Conservation (phyloP, 1,284 basidiomycete species). For the Leucocoprinus gongylophorus region DNA sequence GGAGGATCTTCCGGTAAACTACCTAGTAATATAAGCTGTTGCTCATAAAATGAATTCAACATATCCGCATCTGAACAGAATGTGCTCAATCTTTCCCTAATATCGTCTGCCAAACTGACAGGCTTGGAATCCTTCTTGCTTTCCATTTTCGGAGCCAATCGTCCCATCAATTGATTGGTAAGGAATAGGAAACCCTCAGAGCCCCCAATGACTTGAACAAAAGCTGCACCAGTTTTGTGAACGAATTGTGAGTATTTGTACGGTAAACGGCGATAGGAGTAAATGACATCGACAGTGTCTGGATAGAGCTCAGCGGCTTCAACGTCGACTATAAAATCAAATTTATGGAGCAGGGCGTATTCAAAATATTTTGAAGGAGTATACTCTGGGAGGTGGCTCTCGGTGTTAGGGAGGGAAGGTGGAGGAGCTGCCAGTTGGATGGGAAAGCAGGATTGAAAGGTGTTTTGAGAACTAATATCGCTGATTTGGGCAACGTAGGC, state of each 20-base stretch:
- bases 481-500: conserved; percentile 85
- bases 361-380: conserved; percentile 72
- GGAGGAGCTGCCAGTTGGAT: conserved; percentile 68
- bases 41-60: conserved; percentile 65
- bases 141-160: conserved; percentile 49
- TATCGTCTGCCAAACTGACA: conserved; percentile 47
- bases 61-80: conserved; percentile 59
- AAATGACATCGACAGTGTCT: conserved; percentile 75
- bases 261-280: conserved; percentile 76
- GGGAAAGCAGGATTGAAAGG: conserved; percentile 85
- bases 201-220: conserved; percentile 80
- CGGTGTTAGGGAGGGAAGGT: conserved; percentile 64
- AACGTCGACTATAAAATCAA: conserved; percentile 83
- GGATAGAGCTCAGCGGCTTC: conserved; percentile 76
- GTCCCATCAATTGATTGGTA: conserved; percentile 76
- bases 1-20: conserved; percentile 56
- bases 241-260: conserved; percentile 86
- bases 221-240: conserved; percentile 80
- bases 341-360: conserved; percentile 67
- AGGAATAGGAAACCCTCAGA: conserved; percentile 78
- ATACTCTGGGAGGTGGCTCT: conserved; percentile 59
- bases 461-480: conserved; percentile 75
- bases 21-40: conserved; percentile 50
- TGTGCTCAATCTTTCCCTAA: conserved; percentile 51
- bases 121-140: conserved; percentile 42